phyloP scores from a whole-genome alignment of 2,329 filamentous ascomycete genomes.

The Grosmannia huntii region DNA sequence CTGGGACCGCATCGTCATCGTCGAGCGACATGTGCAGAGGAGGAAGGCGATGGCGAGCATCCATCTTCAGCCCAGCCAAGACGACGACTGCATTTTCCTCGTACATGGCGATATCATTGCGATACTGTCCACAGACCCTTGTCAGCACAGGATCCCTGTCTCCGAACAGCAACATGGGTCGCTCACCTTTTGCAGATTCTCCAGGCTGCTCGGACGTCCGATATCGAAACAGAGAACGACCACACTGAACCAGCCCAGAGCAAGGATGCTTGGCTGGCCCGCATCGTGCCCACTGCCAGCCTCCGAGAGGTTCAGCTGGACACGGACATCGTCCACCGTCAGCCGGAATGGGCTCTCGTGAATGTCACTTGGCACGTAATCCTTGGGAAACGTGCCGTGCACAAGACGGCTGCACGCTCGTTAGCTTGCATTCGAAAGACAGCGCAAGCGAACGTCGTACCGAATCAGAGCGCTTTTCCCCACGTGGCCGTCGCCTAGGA shows the following conservation, averaged over 20 bases:
- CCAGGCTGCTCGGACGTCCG: conserved; percentile 5
- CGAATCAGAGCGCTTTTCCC: conserved; percentile 13
- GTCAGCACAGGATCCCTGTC: not conserved
- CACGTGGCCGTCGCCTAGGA: conserved; percentile 11
- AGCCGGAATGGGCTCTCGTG: conserved; percentile 7
- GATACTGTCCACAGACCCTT: conserved; percentile 3
- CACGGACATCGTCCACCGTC: conserved; percentile 4
- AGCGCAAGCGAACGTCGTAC: conserved; percentile 1
- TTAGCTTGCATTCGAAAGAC: not conserved
- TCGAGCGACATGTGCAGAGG: conserved; percentile 11
- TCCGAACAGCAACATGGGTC: not conserved
- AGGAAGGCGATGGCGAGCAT: conserved; percentile 10
- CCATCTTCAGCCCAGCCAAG: conserved; percentile 13
- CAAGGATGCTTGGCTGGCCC: conserved; percentile 8
- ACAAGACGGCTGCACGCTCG: conserved; percentile 5
- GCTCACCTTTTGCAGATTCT: conserved; percentile 6
- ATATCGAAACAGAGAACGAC: conserved; percentile 12
- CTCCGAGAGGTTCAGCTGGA: conserved; percentile 11
- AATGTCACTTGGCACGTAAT: conserved; percentile 8
- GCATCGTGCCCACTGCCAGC: conserved; percentile 8
- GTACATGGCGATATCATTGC: conserved; percentile 12
- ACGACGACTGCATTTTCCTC: conserved; percentile 12
- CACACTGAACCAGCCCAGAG: conserved; percentile 12
- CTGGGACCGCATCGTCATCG: conserved; percentile 10
- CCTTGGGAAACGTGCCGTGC: conserved; percentile 7